Evolutionary conservation across 2,329 filamentous ascomycete genomes (phyloP).

Genomic region (Hymenoscyphus albidus): DNA sequence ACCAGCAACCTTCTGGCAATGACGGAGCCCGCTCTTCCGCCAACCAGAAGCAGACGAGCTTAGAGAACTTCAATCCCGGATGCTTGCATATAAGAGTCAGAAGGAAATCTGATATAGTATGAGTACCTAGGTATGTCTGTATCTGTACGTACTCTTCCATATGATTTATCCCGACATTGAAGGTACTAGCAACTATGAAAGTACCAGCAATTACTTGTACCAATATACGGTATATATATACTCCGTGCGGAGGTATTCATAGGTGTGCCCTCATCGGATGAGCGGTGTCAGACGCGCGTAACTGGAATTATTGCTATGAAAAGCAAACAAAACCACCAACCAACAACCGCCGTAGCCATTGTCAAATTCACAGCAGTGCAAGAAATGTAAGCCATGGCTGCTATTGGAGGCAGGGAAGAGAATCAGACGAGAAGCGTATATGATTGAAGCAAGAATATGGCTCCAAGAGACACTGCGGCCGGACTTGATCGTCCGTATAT

Average conservation of each 20-base stretch:
- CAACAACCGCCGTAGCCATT: conserved; percentile 6
- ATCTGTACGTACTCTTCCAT: neutral
- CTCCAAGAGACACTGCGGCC: neutral
- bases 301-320: neutral
- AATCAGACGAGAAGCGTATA: neutral
- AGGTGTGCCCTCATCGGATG: neutral
- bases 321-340: neutral
- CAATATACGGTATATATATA: too few species aligned
- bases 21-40: conserved; percentile 14
- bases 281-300: neutral
- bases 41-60: conserved; percentile 11
- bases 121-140: too few species aligned
- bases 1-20: neutral
- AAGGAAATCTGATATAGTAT: neutral
- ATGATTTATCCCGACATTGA: neutral
- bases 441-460: neutral
- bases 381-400: neutral
- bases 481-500: neutral
- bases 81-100: conserved; percentile 1
- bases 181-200: neutral
- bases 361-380: neutral
- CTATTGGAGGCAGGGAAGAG: neutral
- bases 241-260: too few species aligned
- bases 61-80: neutral
- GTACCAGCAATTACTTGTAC: too few species aligned